A percentile compares a stretch with the other conserved stretches of the same genome.
These are phyloP conservation scores for Colletotrichum sansevieriae DNA, from an alignment of 2,329 filamentous ascomycete genomes.

Conservation along the genomic window DNA sequence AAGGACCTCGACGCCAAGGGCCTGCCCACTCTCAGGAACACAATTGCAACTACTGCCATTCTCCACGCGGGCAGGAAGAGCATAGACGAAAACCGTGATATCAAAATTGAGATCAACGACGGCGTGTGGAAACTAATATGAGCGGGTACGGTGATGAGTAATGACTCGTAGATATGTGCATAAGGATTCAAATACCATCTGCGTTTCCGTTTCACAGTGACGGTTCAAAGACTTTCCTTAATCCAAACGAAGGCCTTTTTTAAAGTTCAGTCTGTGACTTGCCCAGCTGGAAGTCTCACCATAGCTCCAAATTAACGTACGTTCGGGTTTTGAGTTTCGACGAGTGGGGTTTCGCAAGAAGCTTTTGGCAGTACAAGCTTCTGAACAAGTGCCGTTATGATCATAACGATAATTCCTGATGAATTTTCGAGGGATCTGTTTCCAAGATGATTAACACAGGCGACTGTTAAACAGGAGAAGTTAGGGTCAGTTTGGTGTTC, in stretches of 20 bases:
- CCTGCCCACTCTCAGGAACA: conserved; percentile 88
- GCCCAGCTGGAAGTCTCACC: too few relatives aligned
- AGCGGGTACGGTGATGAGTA: conserved; percentile 2
- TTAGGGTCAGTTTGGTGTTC: too few relatives aligned
- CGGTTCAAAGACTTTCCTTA: not conserved
- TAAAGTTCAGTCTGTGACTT: too few relatives aligned
- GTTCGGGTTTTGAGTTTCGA: too few relatives aligned
- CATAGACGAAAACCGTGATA: conserved; percentile 83
- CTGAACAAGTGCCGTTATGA: too few relatives aligned
- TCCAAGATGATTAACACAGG: too few relatives aligned
- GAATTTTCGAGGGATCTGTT: too few relatives aligned
- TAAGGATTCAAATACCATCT: conserved; percentile 36
- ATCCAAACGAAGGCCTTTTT: too few relatives aligned
- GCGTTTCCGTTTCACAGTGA: conserved; percentile 31
- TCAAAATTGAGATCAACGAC: conserved; percentile 78
- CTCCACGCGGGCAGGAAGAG: conserved; percentile 87
- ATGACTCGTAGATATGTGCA: conserved; percentile 32
- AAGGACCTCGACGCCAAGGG: conserved; percentile 84
- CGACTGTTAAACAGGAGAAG: too few relatives aligned
- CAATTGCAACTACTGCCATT: conserved; percentile 91
- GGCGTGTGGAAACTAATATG: conserved; percentile 76
- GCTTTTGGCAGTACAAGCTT: not conserved
- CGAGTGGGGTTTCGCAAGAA: not conserved
- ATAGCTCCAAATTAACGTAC: too few relatives aligned
- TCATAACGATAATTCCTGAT: too few relatives aligned